Base-by-base conservation (phyloP, 805 yeast species). In the Wickerhamiella shivajii region DNA sequence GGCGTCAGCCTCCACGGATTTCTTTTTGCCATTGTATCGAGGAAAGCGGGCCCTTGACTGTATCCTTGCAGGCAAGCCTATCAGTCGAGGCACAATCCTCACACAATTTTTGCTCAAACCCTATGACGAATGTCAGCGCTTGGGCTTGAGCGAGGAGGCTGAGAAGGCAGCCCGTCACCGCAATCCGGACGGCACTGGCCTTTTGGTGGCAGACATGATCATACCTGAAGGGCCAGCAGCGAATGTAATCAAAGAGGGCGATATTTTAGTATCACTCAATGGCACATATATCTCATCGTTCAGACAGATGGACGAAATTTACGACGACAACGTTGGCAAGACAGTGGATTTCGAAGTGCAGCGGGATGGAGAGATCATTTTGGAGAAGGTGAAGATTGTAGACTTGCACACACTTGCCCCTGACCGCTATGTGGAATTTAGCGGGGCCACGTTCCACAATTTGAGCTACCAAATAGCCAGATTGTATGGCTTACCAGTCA, bases 51-150 rank as follows among this genome's bases (percentile, higher is more conserved):
- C 95, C 0, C 64, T 85, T 42, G 60, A 60, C 39, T 80, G 93
- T 47, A 57, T 84, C 16, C 93, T 79, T 52, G 46, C 56, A 2
- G 49, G 55, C 0, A 37, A 53, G 29, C 71, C 75, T 1, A 71
- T 85, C 25, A 71, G 92, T 0, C 69, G 96, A 58, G 96, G 96
- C 41, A 84, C 92, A 2, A 79, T 85, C 36, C 95, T 85, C 57
- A 81, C 76, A 2, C 93, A 80, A 46, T 85, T 94, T 93, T 56
- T 68, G 29, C 59, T 84, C 43, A 77, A 74, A 47, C 94, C 96
- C 1, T 85, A 68, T 49, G 95, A 85, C 47, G 92, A 80, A 54
- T 85, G 96, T 60, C 69, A 79, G 47, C 67, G 96, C 46, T 63
- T 85, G 37, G 96, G 96, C 0, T 63, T 85, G 31, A 71, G 83